Base-by-base conservation (phyloP, 2,329 filamentous ascomycete genomes). In the Colletotrichum orchidophilum region DNA sequence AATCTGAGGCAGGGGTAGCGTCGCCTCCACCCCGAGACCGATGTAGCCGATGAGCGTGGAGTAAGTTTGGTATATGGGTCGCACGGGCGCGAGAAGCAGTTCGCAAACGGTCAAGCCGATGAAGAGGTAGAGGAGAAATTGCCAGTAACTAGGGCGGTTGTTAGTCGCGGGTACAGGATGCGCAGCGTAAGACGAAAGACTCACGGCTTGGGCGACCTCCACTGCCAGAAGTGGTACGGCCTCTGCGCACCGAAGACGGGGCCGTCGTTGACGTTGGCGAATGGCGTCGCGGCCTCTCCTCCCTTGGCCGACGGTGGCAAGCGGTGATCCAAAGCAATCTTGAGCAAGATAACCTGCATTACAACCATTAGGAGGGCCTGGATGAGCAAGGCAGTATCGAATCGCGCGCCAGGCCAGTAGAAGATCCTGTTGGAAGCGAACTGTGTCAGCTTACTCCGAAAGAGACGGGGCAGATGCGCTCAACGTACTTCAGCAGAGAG, bases 151-250 rank as follows among this genome's bases (percentile, higher is more conserved):
- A 73, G 26, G 9, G 33, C 31, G 31, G 24, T 7, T 4, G 35
- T 59, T n/a, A 66, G 72, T 58, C 46, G 55, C 46, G 24, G 24
- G 12, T 18, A 26, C n/a, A 3, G 12, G 29, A 50, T 35, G 31
- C 18, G 42, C 31, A 18, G 33, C 26, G 50, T 29, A 57, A 24
- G 24, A 53, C 15, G 42, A 12, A 11, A 12, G 26, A 85, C 88
- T 71, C 79, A 92, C 83, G 93, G 92, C 76, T 90, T 91, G 6
- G 90, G 86, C 24, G 88, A 89, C 67, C 90, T 87, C 94, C 94
- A 96, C 80, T 94, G 93, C 94, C 94, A 96, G 80, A 96, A 96
- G 76, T 91, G 88, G 78, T 91, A 95, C 0, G 93, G 93, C 27
- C 93, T 85, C 72, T 84, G 85, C 54, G 81, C 81, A 68, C 79